A percentile compares a stretch with the other conserved stretches of the same genome.
These are phyloP conservation scores for Murraya koenigii DNA, from an alignment of 345 rosid genomes.

Conservation along the genomic window DNA sequence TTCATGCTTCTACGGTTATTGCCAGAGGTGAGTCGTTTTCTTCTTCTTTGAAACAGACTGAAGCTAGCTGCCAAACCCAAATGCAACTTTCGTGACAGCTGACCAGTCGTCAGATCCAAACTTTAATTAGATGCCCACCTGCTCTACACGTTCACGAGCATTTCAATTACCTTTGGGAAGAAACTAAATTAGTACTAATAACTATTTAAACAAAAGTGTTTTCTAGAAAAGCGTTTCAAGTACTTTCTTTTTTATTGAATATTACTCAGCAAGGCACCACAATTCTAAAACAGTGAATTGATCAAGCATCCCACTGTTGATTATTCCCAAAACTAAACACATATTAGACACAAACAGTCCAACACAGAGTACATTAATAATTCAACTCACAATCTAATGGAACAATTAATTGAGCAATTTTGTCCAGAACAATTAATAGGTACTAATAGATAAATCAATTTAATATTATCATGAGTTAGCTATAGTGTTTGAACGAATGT, in stretches of 20 bases:
- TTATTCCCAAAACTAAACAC: neutral
- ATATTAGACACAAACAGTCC: neutral
- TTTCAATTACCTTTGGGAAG: neutral
- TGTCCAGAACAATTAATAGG: neutral
- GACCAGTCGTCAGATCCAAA: slow-evolving; percentile 4
- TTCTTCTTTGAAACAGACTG: slow-evolving; percentile 3
- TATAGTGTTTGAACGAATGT: neutral
- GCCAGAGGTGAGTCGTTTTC: neutral
- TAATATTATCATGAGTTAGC: too few species aligned
- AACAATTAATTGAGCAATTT: neutral
- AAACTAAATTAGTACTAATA: neutral
- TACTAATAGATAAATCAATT: too few species aligned
- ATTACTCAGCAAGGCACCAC: too few species aligned
- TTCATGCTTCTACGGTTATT: neutral
- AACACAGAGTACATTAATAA: neutral
- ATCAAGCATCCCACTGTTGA: too few species aligned
- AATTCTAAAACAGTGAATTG: too few species aligned
- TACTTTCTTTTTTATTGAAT: too few species aligned
- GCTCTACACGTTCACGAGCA: neutral
- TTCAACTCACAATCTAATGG: neutral
- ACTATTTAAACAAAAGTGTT: neutral
- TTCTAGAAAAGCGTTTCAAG: neutral
- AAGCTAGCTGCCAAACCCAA: neutral
- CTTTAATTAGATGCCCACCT: slow-evolving; percentile 1
- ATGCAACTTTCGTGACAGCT: slow-evolving; percentile 14